These are phyloP conservation scores for Microcyclospora tardicrescens DNA, from an alignment of 2,329 filamentous ascomycete species.

Conservation along the genomic window DNA sequence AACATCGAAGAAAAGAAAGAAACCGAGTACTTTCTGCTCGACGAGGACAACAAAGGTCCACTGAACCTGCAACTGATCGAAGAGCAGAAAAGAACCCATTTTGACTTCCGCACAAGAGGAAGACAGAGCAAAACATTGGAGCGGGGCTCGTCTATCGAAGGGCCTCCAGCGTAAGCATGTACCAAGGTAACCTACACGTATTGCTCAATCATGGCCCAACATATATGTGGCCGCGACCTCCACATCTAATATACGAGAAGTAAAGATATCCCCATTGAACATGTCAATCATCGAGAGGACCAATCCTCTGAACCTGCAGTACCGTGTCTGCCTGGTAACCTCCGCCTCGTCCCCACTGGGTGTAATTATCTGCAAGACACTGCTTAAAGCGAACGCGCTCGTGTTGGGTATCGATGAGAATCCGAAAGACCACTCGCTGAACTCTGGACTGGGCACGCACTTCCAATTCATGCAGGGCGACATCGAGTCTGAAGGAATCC, in stretches of 20 bases:
- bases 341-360: slow-evolving; percentile 9
- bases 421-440: slow-evolving; percentile 7
- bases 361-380: slow-evolving; percentile 10
- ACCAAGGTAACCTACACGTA: too few species aligned
- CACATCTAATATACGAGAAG: not conserved
- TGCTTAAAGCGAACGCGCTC: slow-evolving; percentile 13
- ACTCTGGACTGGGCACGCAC: slow-evolving; percentile 11
- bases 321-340: slow-evolving; percentile 11
- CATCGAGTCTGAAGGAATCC: not conserved
- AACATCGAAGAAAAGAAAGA: too few species aligned
- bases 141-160: too few species aligned
- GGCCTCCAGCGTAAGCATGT: too few species aligned
- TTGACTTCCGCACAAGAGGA: too few species aligned
- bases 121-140: too few species aligned
- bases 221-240: not conserved
- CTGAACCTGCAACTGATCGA: too few species aligned
- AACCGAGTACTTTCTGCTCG: too few species aligned
- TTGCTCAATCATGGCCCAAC: not conserved
- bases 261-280: not conserved
- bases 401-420: slow-evolving; percentile 11
- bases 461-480: slow-evolving; percentile 11
- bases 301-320: slow-evolving; percentile 11
- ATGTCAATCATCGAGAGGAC: slow-evolving; percentile 12
- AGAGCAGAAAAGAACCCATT: too few species aligned
- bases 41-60: too few species aligned